Conservation (phyloP, 2,329 filamentous ascomycete species). For the Purpureocillium takamizusanense region DNA sequence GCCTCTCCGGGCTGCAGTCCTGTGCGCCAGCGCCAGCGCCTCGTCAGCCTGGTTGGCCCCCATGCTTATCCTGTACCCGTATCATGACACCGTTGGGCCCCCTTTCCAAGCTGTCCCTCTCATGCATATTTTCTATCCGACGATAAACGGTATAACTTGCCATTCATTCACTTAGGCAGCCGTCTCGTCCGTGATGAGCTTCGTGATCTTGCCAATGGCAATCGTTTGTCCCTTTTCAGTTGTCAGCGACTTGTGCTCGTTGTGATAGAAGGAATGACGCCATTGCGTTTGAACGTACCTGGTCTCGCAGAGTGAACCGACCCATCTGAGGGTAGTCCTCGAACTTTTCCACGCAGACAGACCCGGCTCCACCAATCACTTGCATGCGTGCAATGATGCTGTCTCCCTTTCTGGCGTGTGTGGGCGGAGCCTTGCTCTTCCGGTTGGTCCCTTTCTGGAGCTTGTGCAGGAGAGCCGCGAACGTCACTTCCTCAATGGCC, state of each 20-base stretch:
- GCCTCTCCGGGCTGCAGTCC: background rate
- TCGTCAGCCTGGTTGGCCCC: background rate
- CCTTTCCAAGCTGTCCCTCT: background rate
- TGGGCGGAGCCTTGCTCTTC: slow-evolving; percentile 87
- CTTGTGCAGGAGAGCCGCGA: slow-evolving; percentile 80
- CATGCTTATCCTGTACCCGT: background rate
- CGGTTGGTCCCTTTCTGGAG: slow-evolving; percentile 88
- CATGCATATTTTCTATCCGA: background rate
- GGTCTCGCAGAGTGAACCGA: slow-evolving; percentile 81
- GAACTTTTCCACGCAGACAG: slow-evolving; percentile 87
- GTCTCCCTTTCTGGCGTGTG: slow-evolving; percentile 74
- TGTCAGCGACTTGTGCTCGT: background rate
- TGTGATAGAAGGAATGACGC: background rate
- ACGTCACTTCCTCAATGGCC: slow-evolving; percentile 95
- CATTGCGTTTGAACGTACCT: slow-evolving; percentile 42
- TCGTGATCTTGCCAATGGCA: slow-evolving; percentile 98
- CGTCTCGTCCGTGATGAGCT: slow-evolving; percentile 48
- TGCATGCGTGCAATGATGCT: slow-evolving; percentile 90
- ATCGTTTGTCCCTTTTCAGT: slow-evolving; percentile 82
- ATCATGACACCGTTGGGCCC: background rate
- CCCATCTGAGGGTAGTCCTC: slow-evolving; percentile 94
- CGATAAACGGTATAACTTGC: background rate
- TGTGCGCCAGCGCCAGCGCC: background rate
- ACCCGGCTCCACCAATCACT: slow-evolving; percentile 74
- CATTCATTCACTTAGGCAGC: background rate